Percentiles rank a stretch among this genome's conserved stretches.
Conservation (phyloP, 1,284 basidiomycete species). For the Malassezia equina region DNA sequence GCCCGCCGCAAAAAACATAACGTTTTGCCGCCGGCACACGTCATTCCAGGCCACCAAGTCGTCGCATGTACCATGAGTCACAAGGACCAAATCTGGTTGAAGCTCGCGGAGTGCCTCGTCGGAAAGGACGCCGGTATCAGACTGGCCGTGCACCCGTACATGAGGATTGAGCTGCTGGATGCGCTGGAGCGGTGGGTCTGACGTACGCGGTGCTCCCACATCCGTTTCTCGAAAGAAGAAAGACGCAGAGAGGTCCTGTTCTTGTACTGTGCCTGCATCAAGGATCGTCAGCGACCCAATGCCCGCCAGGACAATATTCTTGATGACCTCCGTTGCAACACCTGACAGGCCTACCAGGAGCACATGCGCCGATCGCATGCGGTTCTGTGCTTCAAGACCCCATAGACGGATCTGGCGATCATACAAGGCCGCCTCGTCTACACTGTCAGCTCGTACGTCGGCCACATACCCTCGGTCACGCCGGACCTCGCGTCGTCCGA, state of each 20-base stretch:
- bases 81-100: constrained; percentile 19
- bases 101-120: constrained; percentile 14
- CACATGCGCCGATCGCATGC: constrained; percentile 87
- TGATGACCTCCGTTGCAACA: constrained; percentile 86
- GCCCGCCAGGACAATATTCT: constrained; percentile 64
- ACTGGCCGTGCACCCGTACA: constrained; percentile 56
- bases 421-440: constrained; percentile 76
- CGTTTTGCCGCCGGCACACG: constrained; percentile 54
- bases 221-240: constrained; percentile 91
- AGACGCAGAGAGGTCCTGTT: constrained; percentile 68
- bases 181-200: constrained; percentile 48
- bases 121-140: constrained; percentile 49
- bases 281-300: constrained; percentile 55
- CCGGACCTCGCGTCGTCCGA: not conserved
- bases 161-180: constrained; percentile 85
- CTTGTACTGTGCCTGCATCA: constrained; percentile 50
- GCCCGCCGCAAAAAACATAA: constrained; percentile 68
- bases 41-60: constrained; percentile 65
- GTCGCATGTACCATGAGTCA: constrained; percentile 4
- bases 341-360: constrained; percentile 71
- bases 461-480: constrained; percentile 6
- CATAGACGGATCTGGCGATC: constrained; percentile 94
- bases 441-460: constrained; percentile 18
- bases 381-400: constrained; percentile 93
- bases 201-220: constrained; percentile 54